These are phyloP conservation scores for Sarocladium oryzae DNA, from an alignment of 2,329 filamentous ascomycete species.

Conservation along the genomic window DNA sequence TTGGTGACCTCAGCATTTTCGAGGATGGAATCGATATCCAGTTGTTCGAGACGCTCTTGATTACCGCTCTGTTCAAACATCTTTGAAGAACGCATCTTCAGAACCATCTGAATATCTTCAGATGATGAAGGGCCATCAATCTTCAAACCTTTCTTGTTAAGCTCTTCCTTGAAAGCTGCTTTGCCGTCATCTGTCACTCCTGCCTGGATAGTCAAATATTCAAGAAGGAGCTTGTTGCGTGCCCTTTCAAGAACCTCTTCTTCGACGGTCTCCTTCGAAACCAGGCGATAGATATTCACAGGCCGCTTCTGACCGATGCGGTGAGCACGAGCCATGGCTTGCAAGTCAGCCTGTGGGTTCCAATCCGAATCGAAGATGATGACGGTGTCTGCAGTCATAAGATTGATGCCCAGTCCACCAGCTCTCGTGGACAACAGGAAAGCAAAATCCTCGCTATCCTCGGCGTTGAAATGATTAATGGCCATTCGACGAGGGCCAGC, in stretches of 20 bases:
- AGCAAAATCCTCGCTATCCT: conserved; percentile 90
- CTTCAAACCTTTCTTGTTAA: conserved; percentile 69
- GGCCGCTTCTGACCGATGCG: conserved; percentile 95
- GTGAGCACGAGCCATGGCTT: conserved; percentile 97
- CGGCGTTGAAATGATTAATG: conserved; percentile 98
- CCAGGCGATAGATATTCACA: conserved; percentile 91
- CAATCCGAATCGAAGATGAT: conserved; percentile 98
- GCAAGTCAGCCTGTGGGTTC: conserved; percentile 97
- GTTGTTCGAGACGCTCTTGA: conserved; percentile 90
- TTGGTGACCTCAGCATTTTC: conserved; percentile 97
- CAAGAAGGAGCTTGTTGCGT: conserved; percentile 93
- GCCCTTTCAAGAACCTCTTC: conserved; percentile 95
- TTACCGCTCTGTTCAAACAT: conserved; percentile 98
- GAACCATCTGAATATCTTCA: conserved; percentile 90
- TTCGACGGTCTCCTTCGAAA: conserved; percentile 97
- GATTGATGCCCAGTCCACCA: conserved; percentile 94
- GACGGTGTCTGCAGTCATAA: conserved; percentile 98
- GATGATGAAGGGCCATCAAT: conserved; percentile 80
- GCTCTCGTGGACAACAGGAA: conserved; percentile 93
- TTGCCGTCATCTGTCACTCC: conserved; percentile 95
- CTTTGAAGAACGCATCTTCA: conserved; percentile 97
- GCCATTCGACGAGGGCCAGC: conserved; percentile 82
- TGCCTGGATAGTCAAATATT: conserved; percentile 94
- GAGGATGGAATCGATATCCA: conserved; percentile 94
- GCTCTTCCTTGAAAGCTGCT: conserved; percentile 66